These are phyloP conservation scores for Jamesozyma hellenica DNA, from an alignment of 805 yeast genomes.

Conservation along the genomic window DNA sequence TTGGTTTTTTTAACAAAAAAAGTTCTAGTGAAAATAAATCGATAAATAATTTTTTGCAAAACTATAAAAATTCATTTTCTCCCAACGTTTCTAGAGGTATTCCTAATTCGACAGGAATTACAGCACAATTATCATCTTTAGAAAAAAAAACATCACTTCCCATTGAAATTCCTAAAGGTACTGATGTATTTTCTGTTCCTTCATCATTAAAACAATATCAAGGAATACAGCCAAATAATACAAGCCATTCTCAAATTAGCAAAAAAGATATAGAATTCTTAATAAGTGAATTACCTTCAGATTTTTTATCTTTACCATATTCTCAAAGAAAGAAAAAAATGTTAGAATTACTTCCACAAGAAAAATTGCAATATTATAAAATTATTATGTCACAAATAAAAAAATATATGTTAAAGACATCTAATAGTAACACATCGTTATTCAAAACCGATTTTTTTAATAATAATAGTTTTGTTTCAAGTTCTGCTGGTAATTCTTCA, in stretches of 20 bases:
- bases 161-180: neutral
- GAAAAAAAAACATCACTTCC: slow-evolving; percentile 2
- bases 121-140: slow-evolving; percentile 2
- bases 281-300: slow-evolving; percentile 35
- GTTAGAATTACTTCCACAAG: slow-evolving; percentile 30
- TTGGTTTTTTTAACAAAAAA: neutral
- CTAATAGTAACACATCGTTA: slow-evolving; percentile 21
- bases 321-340: slow-evolving; percentile 44
- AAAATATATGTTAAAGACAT: slow-evolving; percentile 16
- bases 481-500: neutral
- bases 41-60: neutral
- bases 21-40: neutral
- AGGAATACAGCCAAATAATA: neutral
- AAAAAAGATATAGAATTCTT: slow-evolving; percentile 25
- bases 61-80: neutral
- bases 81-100: neutral
- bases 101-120: neutral
- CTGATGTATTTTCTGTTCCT: slow-evolving; percentile 1
- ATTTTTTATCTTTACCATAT: slow-evolving; percentile 48
- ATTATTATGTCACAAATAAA: slow-evolving; percentile 24
- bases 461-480: neutral
- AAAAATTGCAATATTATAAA: slow-evolving; percentile 29
- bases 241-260: neutral
- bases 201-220: slow-evolving; percentile 2
- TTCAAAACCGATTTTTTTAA: slow-evolving; percentile 1